These are phyloP conservation scores for Nicotiana sylvestris DNA, from an alignment of 257 asterid genomes.

Conservation along the genomic window DNA sequence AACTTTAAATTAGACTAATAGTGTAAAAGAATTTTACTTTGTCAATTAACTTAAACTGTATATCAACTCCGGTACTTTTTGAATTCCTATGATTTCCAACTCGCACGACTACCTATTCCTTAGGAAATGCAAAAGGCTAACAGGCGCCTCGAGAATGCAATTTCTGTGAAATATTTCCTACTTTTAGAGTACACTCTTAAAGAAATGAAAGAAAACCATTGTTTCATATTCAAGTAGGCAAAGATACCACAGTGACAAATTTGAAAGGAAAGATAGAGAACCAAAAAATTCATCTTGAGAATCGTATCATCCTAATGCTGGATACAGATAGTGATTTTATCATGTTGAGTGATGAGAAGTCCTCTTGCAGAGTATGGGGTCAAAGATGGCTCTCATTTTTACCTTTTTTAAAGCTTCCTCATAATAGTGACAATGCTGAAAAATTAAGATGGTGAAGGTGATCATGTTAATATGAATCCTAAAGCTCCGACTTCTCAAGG, in stretches of 20 bases:
- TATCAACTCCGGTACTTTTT: background rate
- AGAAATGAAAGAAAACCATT: conserved; percentile 20
- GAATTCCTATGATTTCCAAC: background rate
- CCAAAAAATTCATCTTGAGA: conserved; percentile 44
- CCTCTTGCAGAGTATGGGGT: conserved; percentile 48
- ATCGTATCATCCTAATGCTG: conserved; percentile 49
- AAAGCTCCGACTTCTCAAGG: background rate
- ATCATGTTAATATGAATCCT: background rate
- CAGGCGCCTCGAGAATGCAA: conserved; percentile 31
- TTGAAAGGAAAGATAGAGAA: conserved; percentile 49
- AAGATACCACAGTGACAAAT: conserved; percentile 44
- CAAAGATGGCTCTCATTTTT: conserved; percentile 54
- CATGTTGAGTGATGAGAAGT: conserved; percentile 31
- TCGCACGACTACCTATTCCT: conserved; percentile 19
- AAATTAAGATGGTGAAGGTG: background rate
- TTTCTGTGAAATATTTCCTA: conserved; percentile 11
- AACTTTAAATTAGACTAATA: too few relatives aligned
- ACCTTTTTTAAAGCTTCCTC: conserved; percentile 31
- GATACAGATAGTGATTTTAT: conserved; percentile 10
- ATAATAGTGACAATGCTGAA: background rate
- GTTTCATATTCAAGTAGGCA: conserved; percentile 40
- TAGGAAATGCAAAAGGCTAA: conserved; percentile 20
- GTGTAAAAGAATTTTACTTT: too few relatives aligned
- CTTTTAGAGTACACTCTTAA: too few relatives aligned
- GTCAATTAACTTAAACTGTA: too few relatives aligned